Evolutionary conservation across 1,284 basidiomycete species (phyloP), one percentile per base, ranked within the genome.

Genomic region (Jaminaea rosea): DNA sequence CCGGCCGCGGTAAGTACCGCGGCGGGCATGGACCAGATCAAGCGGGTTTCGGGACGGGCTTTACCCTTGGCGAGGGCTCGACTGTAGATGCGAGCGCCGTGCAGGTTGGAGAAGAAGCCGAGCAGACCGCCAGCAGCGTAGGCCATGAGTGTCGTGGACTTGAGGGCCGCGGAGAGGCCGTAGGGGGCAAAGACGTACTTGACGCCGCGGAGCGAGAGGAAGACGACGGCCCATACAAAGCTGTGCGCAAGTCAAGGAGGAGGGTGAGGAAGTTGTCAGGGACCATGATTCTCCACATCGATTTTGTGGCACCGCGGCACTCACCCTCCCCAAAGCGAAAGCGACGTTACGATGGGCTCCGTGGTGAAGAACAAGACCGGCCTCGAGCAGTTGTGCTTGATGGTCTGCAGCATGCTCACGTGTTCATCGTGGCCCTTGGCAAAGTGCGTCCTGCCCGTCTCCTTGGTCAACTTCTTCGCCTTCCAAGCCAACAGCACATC

Each of bases 91-190:
- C n/a, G n/a, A n/a, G n/a, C n/a, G n/a, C n/a, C n/a, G n/a, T 75
- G 54, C 44, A 72, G 52, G 72, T 88, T 85, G 34, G 83, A 82
- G 24, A 85, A 63, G 34, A 85, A 84, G 0, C 86, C 88, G 36
- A 88, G 62, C 31, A 37, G 24, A 50, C 59, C 64, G 21, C 65
- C 65, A 3, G 63, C 55, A 7, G 55, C 63, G 27, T 63, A 57
- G 44, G 55, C 50, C 27, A 67, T 53, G 4, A 68, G 53, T 2
- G 58, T 58, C 36, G 58, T 23, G 28, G 58, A 59, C 26, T 59
- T 58, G 47, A 65, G 58, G 11, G 56, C 52, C n/a, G n/a, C n/a
- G 29, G 56, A 50, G 58, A 58, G 67, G 17, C 58, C 58, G 50
- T 68, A 67, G 5, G 28, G 45, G 1, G 44, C 39, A 48, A 73